Conservation (phyloP, 2,329 filamentous ascomycete species). For the Trichothecium sympodiale region DNA sequence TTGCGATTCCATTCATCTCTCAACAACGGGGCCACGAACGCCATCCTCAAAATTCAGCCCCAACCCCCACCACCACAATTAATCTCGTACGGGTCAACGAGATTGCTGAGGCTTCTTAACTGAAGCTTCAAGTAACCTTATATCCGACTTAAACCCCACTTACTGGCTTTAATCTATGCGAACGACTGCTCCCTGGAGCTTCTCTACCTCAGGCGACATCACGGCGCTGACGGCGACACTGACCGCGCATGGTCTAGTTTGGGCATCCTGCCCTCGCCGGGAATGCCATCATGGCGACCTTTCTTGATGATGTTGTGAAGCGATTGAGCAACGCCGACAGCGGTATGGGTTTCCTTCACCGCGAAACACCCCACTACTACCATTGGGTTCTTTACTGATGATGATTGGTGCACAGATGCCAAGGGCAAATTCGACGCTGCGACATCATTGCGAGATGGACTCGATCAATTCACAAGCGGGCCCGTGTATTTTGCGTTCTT, state of each 20-base stretch:
- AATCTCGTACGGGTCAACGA: too few species aligned
- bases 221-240: neutral
- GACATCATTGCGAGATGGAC: conserved; percentile 76
- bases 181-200: conserved; percentile 5
- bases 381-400: neutral
- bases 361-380: neutral
- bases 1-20: too few species aligned
- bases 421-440: conserved; percentile 75
- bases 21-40: too few species aligned
- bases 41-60: conserved; percentile 1
- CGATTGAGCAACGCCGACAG: conserved; percentile 44
- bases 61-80: conserved; percentile 2
- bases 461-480: conserved; percentile 77
- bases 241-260: too few species aligned
- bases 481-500: conserved; percentile 72
- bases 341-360: conserved; percentile 27
- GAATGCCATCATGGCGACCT: conserved; percentile 49
- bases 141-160: too few species aligned
- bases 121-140: too few species aligned
- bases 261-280: conserved; percentile 18
- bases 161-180: conserved; percentile 4
- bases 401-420: conserved; percentile 47
- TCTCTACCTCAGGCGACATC: conserved; percentile 1
- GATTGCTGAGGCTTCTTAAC: too few species aligned
- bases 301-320: conserved; percentile 53